Evolutionary conservation across 139 green algal genomes (phyloP), one percentile per base, ranked within the genome.

Genomic region (Pleodorina starrii): DNA sequence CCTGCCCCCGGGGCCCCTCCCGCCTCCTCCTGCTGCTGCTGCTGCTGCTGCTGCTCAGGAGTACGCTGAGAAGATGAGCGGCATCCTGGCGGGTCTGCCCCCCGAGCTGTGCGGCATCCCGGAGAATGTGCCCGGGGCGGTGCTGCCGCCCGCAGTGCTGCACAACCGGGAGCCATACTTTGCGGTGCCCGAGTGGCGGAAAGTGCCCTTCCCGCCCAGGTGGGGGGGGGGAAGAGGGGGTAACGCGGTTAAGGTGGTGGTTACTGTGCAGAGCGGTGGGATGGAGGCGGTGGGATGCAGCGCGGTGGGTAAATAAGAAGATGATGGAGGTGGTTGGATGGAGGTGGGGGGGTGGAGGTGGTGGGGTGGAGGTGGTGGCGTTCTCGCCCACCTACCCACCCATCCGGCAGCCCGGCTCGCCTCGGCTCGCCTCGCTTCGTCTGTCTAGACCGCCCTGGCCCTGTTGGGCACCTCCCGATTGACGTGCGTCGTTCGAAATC

Each of bases 101-200:
- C 83, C 68, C 44, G 83, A 88, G 83, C 83, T 88, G 46, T 50
- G 66, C 32, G 83, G 83, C 63, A 88, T 88, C 25, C 83, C 83
- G 32, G 83, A 88, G 44, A 51, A 46, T 12, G 83, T 88, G 36
- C 68, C 44, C 23, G 68, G 83, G 3, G 32, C 32, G 43, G 11
- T 46, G 21, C 83, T 88, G 68, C 83, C 83, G 25, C 9, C 83
- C 17, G 29, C 32, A 1, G 68, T 88, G 48, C 32, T 57, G 66
- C 21, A 71, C 68, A 88, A 88, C 83, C 66, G 83, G 43, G 83
- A 88, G 66, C 83, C 83, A 7, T 88, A 88, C 83, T 88, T 88
- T 46, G 11, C 46, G 1, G 68, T 69, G 0, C 14, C 29, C 32
- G 14, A 54, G 10, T 88, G 83, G 83, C 66, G 83, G 19, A 88